Conservation (phyloP, 1,139 yeast genomes). For the Blastobotrys persicus region DNA sequence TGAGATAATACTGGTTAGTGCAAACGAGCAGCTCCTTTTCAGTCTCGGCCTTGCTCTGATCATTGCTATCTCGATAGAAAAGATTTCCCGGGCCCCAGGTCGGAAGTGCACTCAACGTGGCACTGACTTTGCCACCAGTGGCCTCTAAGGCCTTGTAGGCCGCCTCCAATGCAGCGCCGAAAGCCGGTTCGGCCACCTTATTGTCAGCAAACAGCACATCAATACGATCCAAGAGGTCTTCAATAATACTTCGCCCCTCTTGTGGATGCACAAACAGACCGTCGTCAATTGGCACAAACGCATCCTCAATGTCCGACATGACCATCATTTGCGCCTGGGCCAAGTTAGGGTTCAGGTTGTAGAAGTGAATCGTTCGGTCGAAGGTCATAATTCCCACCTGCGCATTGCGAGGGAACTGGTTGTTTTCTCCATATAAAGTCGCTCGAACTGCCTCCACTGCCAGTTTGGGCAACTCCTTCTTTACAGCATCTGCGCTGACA, state of each 20-base stretch:
- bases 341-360: slow-evolving; percentile 56
- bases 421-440: slow-evolving; percentile 43
- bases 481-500: slow-evolving; percentile 60
- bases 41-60: slow-evolving; percentile 37
- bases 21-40: slow-evolving; percentile 61
- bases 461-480: slow-evolving; percentile 61
- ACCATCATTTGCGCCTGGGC: slow-evolving; percentile 65
- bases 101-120: slow-evolving; percentile 68
- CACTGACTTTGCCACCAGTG: slow-evolving; percentile 68
- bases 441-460: slow-evolving; percentile 72
- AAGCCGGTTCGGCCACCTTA: slow-evolving; percentile 64
- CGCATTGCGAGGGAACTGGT: slow-evolving; percentile 42
- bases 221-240: slow-evolving; percentile 62
- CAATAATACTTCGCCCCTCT: slow-evolving; percentile 61
- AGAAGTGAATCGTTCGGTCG: slow-evolving; percentile 72
- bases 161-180: slow-evolving; percentile 73
- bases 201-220: slow-evolving; percentile 49
- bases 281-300: slow-evolving; percentile 73
- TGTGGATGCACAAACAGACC: slow-evolving; percentile 82
- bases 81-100: slow-evolving; percentile 85
- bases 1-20: slow-evolving; percentile 60
- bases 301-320: slow-evolving; percentile 71
- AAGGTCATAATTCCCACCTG: slow-evolving; percentile 72
- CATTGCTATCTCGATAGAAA: slow-evolving; percentile 44
- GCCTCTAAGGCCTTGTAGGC: slow-evolving; percentile 68